These are phyloP conservation scores for Sarcomyxa edulis DNA, from an alignment of 768 basidiomycete genomes.

Conservation along the genomic window DNA sequence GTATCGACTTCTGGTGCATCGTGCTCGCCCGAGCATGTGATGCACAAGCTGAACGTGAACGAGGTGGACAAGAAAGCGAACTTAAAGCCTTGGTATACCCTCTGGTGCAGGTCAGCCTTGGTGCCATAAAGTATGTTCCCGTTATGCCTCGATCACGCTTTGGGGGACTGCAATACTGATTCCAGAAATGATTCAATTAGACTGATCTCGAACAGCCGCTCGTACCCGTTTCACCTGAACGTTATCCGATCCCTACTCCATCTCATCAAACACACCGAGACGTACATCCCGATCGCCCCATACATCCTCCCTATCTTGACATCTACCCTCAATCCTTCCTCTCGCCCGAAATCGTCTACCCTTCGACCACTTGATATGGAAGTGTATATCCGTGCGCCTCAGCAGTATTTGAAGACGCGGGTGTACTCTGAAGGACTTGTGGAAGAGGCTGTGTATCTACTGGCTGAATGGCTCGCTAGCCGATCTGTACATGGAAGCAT, in stretches of 20 bases:
- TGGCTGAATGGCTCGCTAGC: slow-evolving; percentile 80
- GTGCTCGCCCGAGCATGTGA: slow-evolving; percentile 83
- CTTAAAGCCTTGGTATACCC: slow-evolving; percentile 91
- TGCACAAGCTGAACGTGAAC: slow-evolving; percentile 43
- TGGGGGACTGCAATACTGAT: slow-evolving; percentile 7
- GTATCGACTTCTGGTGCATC: slow-evolving; percentile 92
- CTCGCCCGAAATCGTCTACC: slow-evolving; percentile 79
- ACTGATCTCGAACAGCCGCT: slow-evolving; percentile 84
- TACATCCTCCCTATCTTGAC: slow-evolving; percentile 85
- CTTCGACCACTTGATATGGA: slow-evolving; percentile 89
- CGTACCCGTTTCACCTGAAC: slow-evolving; percentile 93
- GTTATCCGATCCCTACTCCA: slow-evolving; percentile 84
- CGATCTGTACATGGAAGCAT: slow-evolving; percentile 73
- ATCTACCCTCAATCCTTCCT: slow-evolving; percentile 58
- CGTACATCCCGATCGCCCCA: slow-evolving; percentile 84
- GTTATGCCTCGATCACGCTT: too few relatives aligned
- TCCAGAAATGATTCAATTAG: slow-evolving; percentile 32
- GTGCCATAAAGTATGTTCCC: slow-evolving; percentile 77
- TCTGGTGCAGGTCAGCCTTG: slow-evolving; percentile 89
- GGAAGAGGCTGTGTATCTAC: slow-evolving; percentile 75
- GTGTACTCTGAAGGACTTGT: slow-evolving; percentile 78
- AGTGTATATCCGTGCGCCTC: slow-evolving; percentile 79
- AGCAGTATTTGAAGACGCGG: slow-evolving; percentile 83
- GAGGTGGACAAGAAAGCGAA: slow-evolving; percentile 61
- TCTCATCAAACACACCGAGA: slow-evolving; percentile 76